Conservation (phyloP, 78 protist genomes). For the Polysphondylium violaceum region DNA sequence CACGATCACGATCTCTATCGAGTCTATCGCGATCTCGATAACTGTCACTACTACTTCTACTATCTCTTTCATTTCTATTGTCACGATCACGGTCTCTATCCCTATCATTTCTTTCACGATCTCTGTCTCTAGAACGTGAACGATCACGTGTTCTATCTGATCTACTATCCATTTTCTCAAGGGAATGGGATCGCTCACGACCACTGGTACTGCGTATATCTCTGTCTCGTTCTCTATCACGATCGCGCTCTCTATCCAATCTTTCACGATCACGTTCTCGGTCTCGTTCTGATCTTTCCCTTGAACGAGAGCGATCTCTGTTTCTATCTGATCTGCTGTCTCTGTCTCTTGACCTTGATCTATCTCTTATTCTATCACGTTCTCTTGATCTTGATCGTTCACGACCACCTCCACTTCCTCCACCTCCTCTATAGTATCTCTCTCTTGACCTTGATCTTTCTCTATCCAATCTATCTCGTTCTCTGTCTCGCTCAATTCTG, state of each 20-base stretch:
- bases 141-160: constrained; percentile 13
- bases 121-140: background rate
- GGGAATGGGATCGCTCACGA: background rate
- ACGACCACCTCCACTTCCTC: background rate
- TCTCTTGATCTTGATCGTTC: background rate
- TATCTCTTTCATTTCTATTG: too few relatives aligned
- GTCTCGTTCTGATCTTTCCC: too few relatives aligned
- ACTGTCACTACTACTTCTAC: constrained; percentile 13
- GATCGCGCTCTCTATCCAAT: background rate
- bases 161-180: background rate
- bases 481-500: constrained; percentile 6
- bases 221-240: background rate
- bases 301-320: constrained; percentile 8
- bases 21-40: too few relatives aligned
- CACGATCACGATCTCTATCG: background rate
- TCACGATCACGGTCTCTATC: background rate
- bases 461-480: constrained; percentile 4
- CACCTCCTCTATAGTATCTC: too few relatives aligned
- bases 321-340: background rate
- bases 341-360: background rate
- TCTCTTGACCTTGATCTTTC: constrained; percentile 21
- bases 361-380: background rate
- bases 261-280: background rate
- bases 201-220: background rate
- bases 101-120: background rate